Percentiles rank a stretch among this genome's conserved stretches.
Conservation (phyloP, 2,329 filamentous ascomycete species). For the Ophiostoma sp. region DNA sequence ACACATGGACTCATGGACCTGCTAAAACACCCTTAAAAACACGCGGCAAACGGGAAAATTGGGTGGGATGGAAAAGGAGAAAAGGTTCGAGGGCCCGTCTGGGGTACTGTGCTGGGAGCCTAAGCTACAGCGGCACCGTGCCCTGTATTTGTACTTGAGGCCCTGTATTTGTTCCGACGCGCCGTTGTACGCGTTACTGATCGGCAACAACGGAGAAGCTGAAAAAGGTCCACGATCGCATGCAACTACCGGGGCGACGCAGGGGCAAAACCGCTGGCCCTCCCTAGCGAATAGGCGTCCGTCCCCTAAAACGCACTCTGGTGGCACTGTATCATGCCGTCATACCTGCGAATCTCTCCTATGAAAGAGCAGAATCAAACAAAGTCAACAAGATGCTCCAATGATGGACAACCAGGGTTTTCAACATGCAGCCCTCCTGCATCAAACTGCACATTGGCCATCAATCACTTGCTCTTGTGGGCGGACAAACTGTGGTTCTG, state of each 20-base stretch:
- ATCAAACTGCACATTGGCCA: not conserved
- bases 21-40: too few species aligned
- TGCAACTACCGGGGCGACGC: conserved; percentile 8
- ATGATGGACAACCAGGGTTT: not conserved
- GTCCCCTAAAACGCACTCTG: not conserved
- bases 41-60: not conserved
- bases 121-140: not conserved
- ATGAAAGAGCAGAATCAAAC: not conserved
- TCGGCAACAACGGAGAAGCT: not conserved
- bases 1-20: too few species aligned
- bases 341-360: not conserved
- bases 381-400: not conserved
- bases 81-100: conserved; percentile 6
- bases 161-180: not conserved
- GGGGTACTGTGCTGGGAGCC: too few species aligned
- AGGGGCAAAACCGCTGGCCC: not conserved
- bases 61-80: not conserved
- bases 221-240: not conserved
- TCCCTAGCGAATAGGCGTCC: not conserved
- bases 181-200: not conserved
- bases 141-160: not conserved
- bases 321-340: not conserved
- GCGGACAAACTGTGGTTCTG: not conserved
- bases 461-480: not conserved
- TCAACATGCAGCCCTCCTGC: conserved; percentile 11